phyloP scores from a whole-genome alignment of 2,329 filamentous ascomycete genomes.

The Curvularia sp. region DNA sequence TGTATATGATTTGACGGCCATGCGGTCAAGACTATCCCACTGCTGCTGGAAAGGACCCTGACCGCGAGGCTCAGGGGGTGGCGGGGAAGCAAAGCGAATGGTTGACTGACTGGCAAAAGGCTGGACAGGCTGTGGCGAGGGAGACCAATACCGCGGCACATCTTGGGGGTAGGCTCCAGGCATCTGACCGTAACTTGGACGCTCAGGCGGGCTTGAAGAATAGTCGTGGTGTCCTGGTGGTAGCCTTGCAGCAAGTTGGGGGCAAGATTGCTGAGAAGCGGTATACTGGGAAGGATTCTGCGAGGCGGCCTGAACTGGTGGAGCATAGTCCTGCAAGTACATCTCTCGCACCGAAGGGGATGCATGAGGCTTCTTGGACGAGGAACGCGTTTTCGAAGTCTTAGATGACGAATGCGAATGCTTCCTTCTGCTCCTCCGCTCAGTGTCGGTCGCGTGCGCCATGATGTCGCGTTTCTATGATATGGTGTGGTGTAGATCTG shows the following conservation, averaged over 20 bases:
- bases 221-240: slow-evolving; percentile 20
- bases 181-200: slow-evolving; percentile 31
- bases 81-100: slow-evolving; percentile 31
- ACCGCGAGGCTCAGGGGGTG: slow-evolving; percentile 27
- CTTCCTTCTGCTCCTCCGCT: slow-evolving; percentile 35
- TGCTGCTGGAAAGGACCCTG: slow-evolving; percentile 35
- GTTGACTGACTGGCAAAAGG: slow-evolving; percentile 32
- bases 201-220: slow-evolving; percentile 24
- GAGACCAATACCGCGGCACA: slow-evolving; percentile 24
- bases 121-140: slow-evolving; percentile 24
- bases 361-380: slow-evolving; percentile 23
- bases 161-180: slow-evolving; percentile 29
- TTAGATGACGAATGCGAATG: slow-evolving; percentile 25
- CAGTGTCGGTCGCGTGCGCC: slow-evolving; percentile 25
- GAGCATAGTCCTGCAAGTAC: slow-evolving; percentile 25
- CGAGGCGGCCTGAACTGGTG: slow-evolving; percentile 23
- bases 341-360: slow-evolving; percentile 24
- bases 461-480: slow-evolving; percentile 17
- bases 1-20: slow-evolving; percentile 41
- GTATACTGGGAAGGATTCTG: slow-evolving; percentile 18
- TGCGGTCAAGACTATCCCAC: slow-evolving; percentile 40
- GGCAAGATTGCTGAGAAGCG: slow-evolving; percentile 16
- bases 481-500: slow-evolving; percentile 3
- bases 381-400: slow-evolving; percentile 22
- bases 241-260: slow-evolving; percentile 11